Base-by-base conservation (phyloP, 2,329 filamentous ascomycete genomes). In the Botryotinia calthae region DNA sequence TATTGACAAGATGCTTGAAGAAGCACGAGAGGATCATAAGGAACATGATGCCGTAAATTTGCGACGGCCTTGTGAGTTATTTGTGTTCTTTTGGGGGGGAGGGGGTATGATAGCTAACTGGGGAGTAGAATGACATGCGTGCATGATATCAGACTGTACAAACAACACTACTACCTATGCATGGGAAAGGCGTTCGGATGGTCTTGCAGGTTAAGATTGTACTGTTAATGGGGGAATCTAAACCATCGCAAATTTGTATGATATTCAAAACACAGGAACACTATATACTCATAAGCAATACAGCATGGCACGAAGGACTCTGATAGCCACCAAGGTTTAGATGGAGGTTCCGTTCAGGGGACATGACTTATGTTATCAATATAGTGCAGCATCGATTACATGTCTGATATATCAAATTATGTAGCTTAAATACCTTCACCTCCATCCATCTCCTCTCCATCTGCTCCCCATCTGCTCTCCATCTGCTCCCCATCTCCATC, bases 1-100 rank as follows among this genome's bases (percentile, higher is more conserved):
- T 73, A 97, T 99, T 80, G 94, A 98, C 82, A 93, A 92, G 79
- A 93, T 98, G 86, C 85, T 99, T 18, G 93, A 95, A 12, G 96
- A 98, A 79, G 95, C 95, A 28, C 87, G 95, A 74, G 94, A 96
- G 77, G 93, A 95, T 80, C 95, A 93, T 79, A 93, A 90, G 79
- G 96, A 98, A 77, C 96, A 93, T 75, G 95, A 98, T 81, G 85
- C 89, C 18, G 85, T 91, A 76, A 88, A 92, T 78, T 85, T 93
- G 84, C 84, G 84, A 75, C 83, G 85, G 64, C 84, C 82, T 78
- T 82, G 81, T 81, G 72, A 77, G 79, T 74, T 16, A 8, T 22
- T 37, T 7, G 12, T 28, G 5, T 34, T 34, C 2, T 58, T 28
- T 48, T 25, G 22, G 2, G 0, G 48, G 25, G 48, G 5, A n/a